Evolutionary conservation across 73 alveolate species (phyloP), one percentile per base, ranked within the genome.

Genomic region (Stentor coeruleus): DNA sequence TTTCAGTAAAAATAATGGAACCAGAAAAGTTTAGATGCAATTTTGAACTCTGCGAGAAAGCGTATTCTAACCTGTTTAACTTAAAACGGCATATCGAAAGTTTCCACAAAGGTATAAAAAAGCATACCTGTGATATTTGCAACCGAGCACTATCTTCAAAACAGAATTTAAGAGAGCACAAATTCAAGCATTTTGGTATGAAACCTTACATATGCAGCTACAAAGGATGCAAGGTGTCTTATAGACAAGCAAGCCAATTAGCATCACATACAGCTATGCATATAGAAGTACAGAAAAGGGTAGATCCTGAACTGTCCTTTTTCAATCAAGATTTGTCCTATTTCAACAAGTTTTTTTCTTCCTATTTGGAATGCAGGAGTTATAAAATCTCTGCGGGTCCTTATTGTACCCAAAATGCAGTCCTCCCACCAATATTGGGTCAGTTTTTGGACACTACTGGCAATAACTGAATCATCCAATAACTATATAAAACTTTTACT

Each of bases 131-230:
- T 2, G 42, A 20, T 20, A 33, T 31, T 2, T 66, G 79, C 79
- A 66, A 33, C 11, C n/a, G 33, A 66, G 37, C 15, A 0, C 37
- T 66, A 33, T 66, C 79, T 20, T 28, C 79, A 26, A 66, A 66
- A 40, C 79, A 66, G 39, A 66, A 66, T 40, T 15, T 66, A 2
- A 66, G 79, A 66, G 79, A 66, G 41, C 79, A 66, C 37, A 66
- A 28, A 40, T 20, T 20, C 1, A 66, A 28, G 2, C 79, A 66
- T 33, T 37, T 28, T 26, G 79, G 79, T 14, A 66, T 33, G 2
- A 66, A 66, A 33, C 79, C 79, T 1, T 66, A 20, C 41, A 0
- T 40, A 20, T 66, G 79, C 37, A 20, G 33, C 14, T 2, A 66
- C 2, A 11, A 6, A 11, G 66, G 66, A 11, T 66, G 79, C 37